Base-by-base conservation (phyloP, 2,329 filamentous ascomycete genomes). In the Dothistroma pini region DNA sequence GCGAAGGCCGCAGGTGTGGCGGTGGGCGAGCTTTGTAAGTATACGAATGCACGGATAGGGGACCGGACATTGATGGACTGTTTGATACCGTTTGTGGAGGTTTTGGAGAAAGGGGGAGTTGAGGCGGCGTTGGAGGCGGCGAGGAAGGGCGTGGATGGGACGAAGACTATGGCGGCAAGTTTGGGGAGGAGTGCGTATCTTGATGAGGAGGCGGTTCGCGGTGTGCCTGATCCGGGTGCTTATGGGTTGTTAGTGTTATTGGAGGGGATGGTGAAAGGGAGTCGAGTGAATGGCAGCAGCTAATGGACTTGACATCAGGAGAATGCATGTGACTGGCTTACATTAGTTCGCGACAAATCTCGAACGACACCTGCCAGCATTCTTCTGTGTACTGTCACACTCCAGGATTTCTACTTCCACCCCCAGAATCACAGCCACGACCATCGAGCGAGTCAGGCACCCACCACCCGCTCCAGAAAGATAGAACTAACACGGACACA, bases 41-140 rank as follows among this genome's bases (percentile, higher is more conserved):
- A 74, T 54, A 75, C 73, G 16, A 64, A 68, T 19, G 73, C 73
- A 9, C 60, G 72, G 25, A 53, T 70, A 16, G 73, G 72, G 0
- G 73, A 75, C 68, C 63, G 73, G 29, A 75, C 73, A 19, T 70
- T 74, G 70, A 72, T 75, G 72, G 73, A 75, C 65, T 68, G 70
- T 50, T 61, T 75, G 61, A 73, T 75, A 25, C 73, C 73, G 6
- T 75, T 73, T 55, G 65, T 73, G 2, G 68, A 74, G 38, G 67
- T 62, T 7, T 60, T 74, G 34, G 59, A 57, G 22, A 49, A 56
- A 19, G 63, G 61, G n/a, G 66, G 64, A 11, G 63, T 57, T 10
- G 38, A 61, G 21, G 51, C 59, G 48, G 73, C 73, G 44, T 52
- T 74, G 25, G 61, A 60, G 31, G 57, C 62, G 52, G 72, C 70